These are phyloP conservation scores for Monilinia laxa DNA, from an alignment of 2,329 filamentous ascomycete species.

Conservation along the genomic window DNA sequence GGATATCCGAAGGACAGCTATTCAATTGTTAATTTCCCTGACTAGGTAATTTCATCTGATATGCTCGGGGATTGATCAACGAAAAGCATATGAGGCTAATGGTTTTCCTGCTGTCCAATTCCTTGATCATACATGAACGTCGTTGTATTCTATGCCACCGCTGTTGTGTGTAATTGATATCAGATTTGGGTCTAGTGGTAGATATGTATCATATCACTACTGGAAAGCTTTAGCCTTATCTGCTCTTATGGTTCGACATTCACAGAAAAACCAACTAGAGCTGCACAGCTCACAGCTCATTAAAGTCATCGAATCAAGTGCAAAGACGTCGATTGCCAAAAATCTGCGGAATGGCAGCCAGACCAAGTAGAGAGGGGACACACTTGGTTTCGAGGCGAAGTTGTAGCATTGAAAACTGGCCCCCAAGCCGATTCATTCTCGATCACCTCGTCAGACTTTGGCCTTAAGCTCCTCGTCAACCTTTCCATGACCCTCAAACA, in stretches of 20 bases:
- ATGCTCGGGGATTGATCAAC: not conserved
- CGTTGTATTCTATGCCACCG: not conserved
- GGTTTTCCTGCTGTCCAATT: not conserved
- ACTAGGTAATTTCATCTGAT: not conserved
- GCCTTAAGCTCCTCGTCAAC: not conserved
- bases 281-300: not conserved
- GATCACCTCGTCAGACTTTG: not conserved
- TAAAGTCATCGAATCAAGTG: not conserved
- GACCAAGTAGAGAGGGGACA: too few relatives aligned
- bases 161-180: not conserved
- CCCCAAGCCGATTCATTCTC: not conserved
- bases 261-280: not conserved
- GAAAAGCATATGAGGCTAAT: not conserved
- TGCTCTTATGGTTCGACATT: not conserved
- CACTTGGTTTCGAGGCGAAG: not conserved
- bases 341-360: not conserved
- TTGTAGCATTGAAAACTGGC: not conserved
- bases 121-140: not conserved
- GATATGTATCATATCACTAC: slow-evolving; percentile 3
- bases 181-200: not conserved
- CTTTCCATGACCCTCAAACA: not conserved
- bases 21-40: not conserved
- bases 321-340: not conserved
- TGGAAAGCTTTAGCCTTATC: slow-evolving; percentile 15
- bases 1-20: not conserved